Evolutionary conservation across 2,329 filamentous ascomycete genomes (phyloP), one percentile per base, ranked within the genome.

Genomic region (Penicillium polonicum): DNA sequence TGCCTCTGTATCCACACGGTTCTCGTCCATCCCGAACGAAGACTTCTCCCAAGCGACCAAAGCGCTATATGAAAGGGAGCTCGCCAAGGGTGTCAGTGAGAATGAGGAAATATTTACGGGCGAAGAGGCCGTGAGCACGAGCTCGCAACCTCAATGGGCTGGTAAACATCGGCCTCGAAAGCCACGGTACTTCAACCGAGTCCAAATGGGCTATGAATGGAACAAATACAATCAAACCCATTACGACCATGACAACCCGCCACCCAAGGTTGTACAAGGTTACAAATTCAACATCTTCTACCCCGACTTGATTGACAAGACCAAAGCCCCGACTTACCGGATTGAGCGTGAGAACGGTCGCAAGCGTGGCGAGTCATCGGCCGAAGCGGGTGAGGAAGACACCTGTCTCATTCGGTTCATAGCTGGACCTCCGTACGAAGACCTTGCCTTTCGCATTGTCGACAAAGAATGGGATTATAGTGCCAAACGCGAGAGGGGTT

Each of bases 261-360:
- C 94, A 1, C 94, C 94, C 27, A 97, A 96, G 77, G 93, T 99
- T 7, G 94, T 99, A 12, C 94, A 99, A 74, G 94, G 94, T 56
- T 99, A 99, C 82, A 97, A 96, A 74, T 99, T 99, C 83, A 97
- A 99, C 78, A 93, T 99, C 51, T 99, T 99, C 78, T 99, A 99
- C 71, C 94, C 94, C 0, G 94, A 99, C 67, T 85, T 99, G 33
- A 91, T 97, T 69, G 92, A 97, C 79, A 96, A 93, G 78, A 86
- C 88, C 33, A 96, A 92, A 76, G 92, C 94, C 2, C 94, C 94
- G 10, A 97, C 92, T 0, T 99, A 95, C 78, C 91, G 91, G 72
- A 97, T 99, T 65, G 91, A 97, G 70, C 88, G 94, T 41, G 94
- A 97, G 76, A 87, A 94, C 70, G 94, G 94, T 17, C 84, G 94